Percentiles rank a stretch among this genome's conserved stretches.
phyloP scores from a whole-genome alignment of 164 flowering plant species.

The Taxillus chinensis region DNA sequence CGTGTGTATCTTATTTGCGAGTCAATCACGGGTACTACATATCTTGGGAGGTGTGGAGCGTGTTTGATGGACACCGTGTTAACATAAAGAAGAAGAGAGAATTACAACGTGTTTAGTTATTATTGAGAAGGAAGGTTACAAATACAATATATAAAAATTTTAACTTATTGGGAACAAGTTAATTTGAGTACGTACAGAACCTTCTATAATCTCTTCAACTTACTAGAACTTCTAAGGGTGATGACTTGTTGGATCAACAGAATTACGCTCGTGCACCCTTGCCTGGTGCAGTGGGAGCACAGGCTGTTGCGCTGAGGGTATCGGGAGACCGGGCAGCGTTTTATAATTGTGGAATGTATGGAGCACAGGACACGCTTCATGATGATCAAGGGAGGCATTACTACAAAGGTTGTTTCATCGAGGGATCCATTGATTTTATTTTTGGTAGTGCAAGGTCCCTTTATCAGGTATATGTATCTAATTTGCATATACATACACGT shows the following conservation, averaged over 20 bases:
- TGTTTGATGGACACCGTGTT: too few species aligned
- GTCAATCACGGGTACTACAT: too few species aligned
- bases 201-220: too few species aligned
- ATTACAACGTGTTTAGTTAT: too few species aligned
- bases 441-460: constrained; percentile 66
- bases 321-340: constrained; percentile 69
- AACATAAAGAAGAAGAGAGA: too few species aligned
- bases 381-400: constrained; percentile 69
- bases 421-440: constrained; percentile 85
- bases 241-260: constrained; percentile 15
- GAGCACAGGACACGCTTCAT: constrained; percentile 75
- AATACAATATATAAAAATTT: too few species aligned
- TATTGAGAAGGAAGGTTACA: too few species aligned
- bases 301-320: constrained; percentile 70
- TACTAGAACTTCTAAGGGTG: too few species aligned
- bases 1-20: too few species aligned
- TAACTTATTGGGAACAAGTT: too few species aligned
- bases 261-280: constrained; percentile 60
- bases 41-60: too few species aligned
- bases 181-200: too few species aligned
- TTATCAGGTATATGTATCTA: constrained; percentile 37
- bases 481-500: neutral
- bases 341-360: constrained; percentile 80
- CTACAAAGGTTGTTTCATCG: constrained; percentile 54
- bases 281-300: constrained; percentile 59